Conservation (phyloP, 768 basidiomycete genomes). For the Kwoniella newhampshirensis region DNA sequence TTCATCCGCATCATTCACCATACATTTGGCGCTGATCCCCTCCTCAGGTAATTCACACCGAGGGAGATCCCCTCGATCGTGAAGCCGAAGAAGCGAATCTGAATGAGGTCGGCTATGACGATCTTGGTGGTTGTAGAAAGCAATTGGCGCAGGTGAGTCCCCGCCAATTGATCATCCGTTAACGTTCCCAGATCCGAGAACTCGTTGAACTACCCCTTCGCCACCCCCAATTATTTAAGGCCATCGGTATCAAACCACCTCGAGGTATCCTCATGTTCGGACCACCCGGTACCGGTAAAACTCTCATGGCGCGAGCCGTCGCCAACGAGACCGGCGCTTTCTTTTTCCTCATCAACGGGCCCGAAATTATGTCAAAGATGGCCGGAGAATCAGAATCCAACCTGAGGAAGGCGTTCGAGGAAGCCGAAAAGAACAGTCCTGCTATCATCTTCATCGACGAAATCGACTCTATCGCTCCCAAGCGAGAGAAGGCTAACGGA, state of each 20-base stretch:
- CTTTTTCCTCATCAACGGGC: slow-evolving; percentile 99
- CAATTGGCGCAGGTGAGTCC: slow-evolving; percentile 81
- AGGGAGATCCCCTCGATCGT: slow-evolving; percentile 97
- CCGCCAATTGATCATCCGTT: neutral
- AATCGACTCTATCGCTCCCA: slow-evolving; percentile 98
- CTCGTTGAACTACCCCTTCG: slow-evolving; percentile 96
- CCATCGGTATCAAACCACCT: slow-evolving; percentile 99
- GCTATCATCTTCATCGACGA: slow-evolving; percentile 98
- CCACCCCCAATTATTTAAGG: slow-evolving; percentile 99
- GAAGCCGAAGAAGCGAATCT: slow-evolving; percentile 98
- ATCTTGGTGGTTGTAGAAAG: slow-evolving; percentile 98
- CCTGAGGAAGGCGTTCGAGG: slow-evolving; percentile 96
- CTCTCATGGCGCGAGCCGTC: slow-evolving; percentile 97
- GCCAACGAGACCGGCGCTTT: slow-evolving; percentile 99
- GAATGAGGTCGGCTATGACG: slow-evolving; percentile 96
- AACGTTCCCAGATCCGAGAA: slow-evolving; percentile 70
- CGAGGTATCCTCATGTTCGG: slow-evolving; percentile 98
- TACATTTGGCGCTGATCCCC: neutral
- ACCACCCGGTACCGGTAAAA: slow-evolving; percentile 98
- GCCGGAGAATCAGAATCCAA: slow-evolving; percentile 98
- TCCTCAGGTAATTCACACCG: slow-evolving; percentile 56
- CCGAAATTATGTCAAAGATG: slow-evolving; percentile 99
- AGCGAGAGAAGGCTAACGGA: slow-evolving; percentile 99
- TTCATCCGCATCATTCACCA: neutral
- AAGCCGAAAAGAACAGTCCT: slow-evolving; percentile 99